Evolutionary conservation across 2,329 filamentous ascomycete species (phyloP).

Genomic region (Aspergillus sp.): DNA sequence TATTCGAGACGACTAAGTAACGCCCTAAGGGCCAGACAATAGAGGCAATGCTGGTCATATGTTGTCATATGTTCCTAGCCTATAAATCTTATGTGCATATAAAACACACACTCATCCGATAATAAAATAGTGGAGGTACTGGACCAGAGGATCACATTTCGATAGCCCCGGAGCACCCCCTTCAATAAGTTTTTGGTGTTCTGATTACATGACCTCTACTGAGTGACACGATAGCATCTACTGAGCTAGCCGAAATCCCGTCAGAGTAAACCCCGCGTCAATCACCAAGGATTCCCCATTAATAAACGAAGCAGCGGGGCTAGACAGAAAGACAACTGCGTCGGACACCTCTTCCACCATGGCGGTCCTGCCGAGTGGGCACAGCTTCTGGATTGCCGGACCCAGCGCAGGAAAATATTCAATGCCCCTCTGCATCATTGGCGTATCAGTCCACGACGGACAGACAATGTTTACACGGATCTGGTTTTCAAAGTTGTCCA

Average conservation of each 20-base stretch:
- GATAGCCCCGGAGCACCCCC: too few species aligned
- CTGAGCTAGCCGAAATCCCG: not conserved
- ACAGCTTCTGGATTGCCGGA: not conserved
- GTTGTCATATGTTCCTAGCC: too few species aligned
- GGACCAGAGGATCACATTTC: too few species aligned
- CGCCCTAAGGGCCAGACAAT: too few species aligned
- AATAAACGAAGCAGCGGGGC: constrained; percentile 9
- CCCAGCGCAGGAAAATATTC: not conserved
- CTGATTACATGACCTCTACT: too few species aligned
- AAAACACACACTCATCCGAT: too few species aligned
- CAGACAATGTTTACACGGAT: constrained; percentile 33
- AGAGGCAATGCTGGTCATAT: too few species aligned
- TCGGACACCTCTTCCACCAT: constrained; percentile 5
- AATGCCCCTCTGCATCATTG: constrained; percentile 5
- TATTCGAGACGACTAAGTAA: too few species aligned
- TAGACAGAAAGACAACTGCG: constrained; percentile 4
- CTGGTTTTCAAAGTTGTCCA: constrained; percentile 51
- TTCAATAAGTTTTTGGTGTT: too few species aligned
- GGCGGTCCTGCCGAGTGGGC: constrained; percentile 4
- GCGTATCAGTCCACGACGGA: constrained; percentile 19
- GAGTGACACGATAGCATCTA: too few species aligned
- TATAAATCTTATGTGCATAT: too few species aligned
- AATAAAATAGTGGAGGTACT: too few species aligned
- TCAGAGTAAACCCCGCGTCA: constrained; percentile 4
- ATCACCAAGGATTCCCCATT: constrained; percentile 4